A percentile compares a stretch with the other conserved stretches of the same genome.
Conservation (phyloP, 352 stramenopile genomes). For the Phytophthora nicotianae region DNA sequence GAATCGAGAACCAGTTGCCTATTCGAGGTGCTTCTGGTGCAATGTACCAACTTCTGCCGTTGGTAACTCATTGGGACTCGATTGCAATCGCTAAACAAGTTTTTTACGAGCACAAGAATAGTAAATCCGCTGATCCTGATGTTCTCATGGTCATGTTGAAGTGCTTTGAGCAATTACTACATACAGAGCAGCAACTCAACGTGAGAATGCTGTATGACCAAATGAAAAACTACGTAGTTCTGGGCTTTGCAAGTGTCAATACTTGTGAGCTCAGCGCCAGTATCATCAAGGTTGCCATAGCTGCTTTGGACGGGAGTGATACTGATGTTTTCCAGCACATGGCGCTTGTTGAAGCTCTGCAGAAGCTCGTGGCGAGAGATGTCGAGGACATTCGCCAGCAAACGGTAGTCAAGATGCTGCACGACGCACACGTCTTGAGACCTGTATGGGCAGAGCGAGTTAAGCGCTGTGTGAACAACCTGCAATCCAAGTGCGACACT, state of each 20-base stretch:
- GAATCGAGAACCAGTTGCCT: conserved; percentile 46
- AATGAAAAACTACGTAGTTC: conserved; percentile 54
- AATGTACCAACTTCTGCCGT: conserved; percentile 47
- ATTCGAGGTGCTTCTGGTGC: conserved; percentile 60
- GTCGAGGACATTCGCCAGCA: conserved; percentile 71
- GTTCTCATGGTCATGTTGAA: conserved; percentile 53
- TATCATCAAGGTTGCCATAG: conserved; percentile 38
- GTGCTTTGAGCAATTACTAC: conserved; percentile 60
- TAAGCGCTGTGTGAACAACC: conserved; percentile 35
- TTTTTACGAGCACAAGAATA: conserved; percentile 65
- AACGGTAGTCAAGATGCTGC: conserved; percentile 57
- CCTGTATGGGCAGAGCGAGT: conserved; percentile 32
- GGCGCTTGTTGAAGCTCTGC: conserved; percentile 41
- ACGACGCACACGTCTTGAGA: conserved; percentile 39
- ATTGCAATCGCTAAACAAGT: conserved; percentile 75
- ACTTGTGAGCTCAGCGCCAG: conserved; percentile 42
- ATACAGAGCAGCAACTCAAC: conserved; percentile 16
- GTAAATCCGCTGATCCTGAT: conserved; percentile 39
- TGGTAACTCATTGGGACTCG: conserved; percentile 66
- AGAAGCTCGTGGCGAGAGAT: conserved; percentile 52
- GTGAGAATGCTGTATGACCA: conserved; percentile 58
- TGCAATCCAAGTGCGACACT: conserved; percentile 42
- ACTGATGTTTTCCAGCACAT: conserved; percentile 44
- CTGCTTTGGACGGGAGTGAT: conserved; percentile 12
- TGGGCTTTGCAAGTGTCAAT: conserved; percentile 44